Evolutionary conservation across 2,329 filamentous ascomycete genomes (phyloP).

Genomic region (Xylaria sp.): DNA sequence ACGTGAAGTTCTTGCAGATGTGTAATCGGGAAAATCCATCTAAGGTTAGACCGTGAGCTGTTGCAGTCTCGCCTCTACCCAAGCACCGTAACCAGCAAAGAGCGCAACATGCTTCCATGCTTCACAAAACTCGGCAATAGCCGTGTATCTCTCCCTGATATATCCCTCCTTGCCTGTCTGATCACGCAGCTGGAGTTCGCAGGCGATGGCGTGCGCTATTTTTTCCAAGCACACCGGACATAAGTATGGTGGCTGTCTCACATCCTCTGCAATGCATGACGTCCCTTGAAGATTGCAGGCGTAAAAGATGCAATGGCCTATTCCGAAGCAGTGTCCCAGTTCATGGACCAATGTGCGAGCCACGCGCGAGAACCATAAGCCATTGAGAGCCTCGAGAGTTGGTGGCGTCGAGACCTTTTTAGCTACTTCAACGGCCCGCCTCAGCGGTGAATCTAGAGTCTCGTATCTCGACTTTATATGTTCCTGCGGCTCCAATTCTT

Average conservation of each 20-base stretch:
- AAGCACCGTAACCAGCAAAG: conserved; percentile 58
- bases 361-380: conserved; percentile 67
- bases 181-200: conserved; percentile 36
- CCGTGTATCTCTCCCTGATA: conserved; percentile 52
- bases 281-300: conserved; percentile 73
- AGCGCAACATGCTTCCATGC: conserved; percentile 53
- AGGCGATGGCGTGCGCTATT: conserved; percentile 51
- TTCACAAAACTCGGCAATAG: conserved; percentile 56
- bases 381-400: conserved; percentile 47
- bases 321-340: conserved; percentile 72
- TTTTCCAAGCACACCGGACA: conserved; percentile 70
- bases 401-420: conserved; percentile 36
- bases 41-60: conserved; percentile 18
- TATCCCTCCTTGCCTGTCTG: conserved; percentile 40
- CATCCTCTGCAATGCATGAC: conserved; percentile 65
- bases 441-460: conserved; percentile 40
- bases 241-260: conserved; percentile 70
- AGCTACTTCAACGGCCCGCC: conserved; percentile 49
- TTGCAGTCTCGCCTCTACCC: conserved; percentile 52
- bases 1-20: not conserved
- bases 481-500: conserved; percentile 29
- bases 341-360: conserved; percentile 72
- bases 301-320: conserved; percentile 73
- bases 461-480: conserved; percentile 32
- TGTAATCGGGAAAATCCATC: too few relatives aligned